Conservation (phyloP, 352 stramenopile genomes). For the Elongisporangium undulatum region DNA sequence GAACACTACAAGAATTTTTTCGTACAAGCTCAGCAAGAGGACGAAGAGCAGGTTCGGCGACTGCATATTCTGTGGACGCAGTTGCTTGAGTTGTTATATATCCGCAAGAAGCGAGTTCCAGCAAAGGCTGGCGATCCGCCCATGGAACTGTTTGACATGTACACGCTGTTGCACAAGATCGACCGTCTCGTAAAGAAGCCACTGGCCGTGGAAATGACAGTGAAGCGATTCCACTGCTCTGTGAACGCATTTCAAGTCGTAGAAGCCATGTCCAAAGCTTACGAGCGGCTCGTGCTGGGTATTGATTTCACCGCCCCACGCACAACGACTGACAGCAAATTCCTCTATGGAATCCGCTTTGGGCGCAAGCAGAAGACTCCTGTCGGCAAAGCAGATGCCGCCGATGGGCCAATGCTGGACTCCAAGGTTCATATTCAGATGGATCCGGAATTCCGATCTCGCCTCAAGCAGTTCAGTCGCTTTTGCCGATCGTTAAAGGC, state of each 20-base stretch:
- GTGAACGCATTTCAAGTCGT: conserved; percentile 53
- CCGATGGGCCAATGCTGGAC: conserved; percentile 13
- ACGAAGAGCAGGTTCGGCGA: conserved; percentile 24
- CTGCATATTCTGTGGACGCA: conserved; percentile 43
- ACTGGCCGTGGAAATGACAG: conserved; percentile 29
- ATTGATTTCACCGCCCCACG: conserved; percentile 61
- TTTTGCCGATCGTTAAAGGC: conserved; percentile 49
- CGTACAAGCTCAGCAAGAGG: conserved; percentile 28
- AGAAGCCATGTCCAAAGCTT: conserved; percentile 53
- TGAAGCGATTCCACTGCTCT: conserved; percentile 56
- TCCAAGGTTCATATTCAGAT: conserved; percentile 2
- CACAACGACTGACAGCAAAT: conserved; percentile 25
- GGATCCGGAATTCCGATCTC: conserved; percentile 27
- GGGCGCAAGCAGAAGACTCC: conserved; percentile 36
- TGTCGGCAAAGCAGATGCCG: conserved; percentile 8
- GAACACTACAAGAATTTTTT: conserved; percentile 58
- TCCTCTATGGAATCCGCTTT: conserved; percentile 73
- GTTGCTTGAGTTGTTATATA: conserved; percentile 55
- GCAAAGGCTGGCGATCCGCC: conserved; percentile 3
- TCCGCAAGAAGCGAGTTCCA: conserved; percentile 39
- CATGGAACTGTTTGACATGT: conserved; percentile 61
- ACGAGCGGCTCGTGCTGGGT: conserved; percentile 55
- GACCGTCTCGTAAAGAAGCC: conserved; percentile 47
- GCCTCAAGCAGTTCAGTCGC: conserved; percentile 53
- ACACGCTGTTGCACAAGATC: conserved; percentile 51